phyloP scores from a whole-genome alignment of 495 filamentous ascomycete species.

The Tricharina praecox region DNA sequence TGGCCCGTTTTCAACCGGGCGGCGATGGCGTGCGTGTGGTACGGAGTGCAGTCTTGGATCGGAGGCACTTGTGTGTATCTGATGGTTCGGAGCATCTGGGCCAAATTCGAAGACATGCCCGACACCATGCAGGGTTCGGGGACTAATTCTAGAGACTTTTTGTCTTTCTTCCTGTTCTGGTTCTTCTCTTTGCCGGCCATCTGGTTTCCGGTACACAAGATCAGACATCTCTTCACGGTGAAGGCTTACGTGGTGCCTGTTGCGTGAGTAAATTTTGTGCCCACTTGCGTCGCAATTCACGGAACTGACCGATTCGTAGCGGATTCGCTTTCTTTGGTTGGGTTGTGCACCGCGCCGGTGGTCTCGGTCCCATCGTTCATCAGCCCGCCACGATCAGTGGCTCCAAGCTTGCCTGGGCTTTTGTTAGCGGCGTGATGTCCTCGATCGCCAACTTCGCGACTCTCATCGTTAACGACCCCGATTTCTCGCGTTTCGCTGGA shows the following conservation, averaged over 20 bases:
- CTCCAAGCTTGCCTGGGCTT: conserved; percentile 57
- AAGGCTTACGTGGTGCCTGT: conserved; percentile 74
- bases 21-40: conserved; percentile 76
- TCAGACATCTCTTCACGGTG: conserved; percentile 79
- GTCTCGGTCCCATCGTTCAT: conserved; percentile 68
- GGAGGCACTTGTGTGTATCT: conserved; percentile 65
- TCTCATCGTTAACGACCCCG: conserved; percentile 61
- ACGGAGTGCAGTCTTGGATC: conserved; percentile 75
- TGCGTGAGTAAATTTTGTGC: conserved; percentile 31
- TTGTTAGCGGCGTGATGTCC: conserved; percentile 71
- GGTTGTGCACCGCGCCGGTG: conserved; percentile 67
- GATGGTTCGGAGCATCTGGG: conserved; percentile 75
- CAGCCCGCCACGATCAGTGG: conserved; percentile 50
- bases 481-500: conserved; percentile 72
- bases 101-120: conserved; percentile 42
- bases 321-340: conserved; percentile 83
- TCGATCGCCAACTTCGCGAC: conserved; percentile 89
- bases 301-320: background rate
- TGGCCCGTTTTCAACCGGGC: conserved; percentile 88
- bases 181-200: conserved; percentile 62
- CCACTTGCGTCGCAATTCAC: too few species aligned
- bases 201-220: conserved; percentile 61
- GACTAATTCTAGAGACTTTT: conserved; percentile 57
- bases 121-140: conserved; percentile 51
- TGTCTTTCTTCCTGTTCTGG: conserved; percentile 79